These are phyloP conservation scores for Physcomitrium patens DNA, from an alignment of 225 moss, liverwort and hornwort genomes.

Conservation along the genomic window DNA sequence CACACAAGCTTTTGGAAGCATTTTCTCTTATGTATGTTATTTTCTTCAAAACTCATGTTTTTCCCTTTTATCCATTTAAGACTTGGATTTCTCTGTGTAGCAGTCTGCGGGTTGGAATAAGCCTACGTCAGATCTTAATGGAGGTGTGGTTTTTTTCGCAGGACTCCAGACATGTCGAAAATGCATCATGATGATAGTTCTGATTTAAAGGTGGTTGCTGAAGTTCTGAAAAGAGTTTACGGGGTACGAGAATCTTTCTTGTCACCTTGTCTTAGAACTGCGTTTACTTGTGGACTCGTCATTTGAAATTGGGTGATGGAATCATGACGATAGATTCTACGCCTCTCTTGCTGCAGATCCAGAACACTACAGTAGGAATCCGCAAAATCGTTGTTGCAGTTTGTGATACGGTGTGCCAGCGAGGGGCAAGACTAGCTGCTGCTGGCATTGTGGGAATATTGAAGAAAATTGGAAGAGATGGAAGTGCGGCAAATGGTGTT, in stretches of 20 bases:
- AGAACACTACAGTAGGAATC: constrained; percentile 52
- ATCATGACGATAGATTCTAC: not conserved
- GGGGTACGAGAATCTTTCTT: constrained; percentile 42
- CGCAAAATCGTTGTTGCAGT: constrained; percentile 54
- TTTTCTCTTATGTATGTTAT: constrained; percentile 34
- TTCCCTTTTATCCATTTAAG: too few relatives aligned
- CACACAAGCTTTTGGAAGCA: constrained; percentile 54
- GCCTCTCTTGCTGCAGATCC: constrained; percentile 39
- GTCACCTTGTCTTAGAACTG: not conserved
- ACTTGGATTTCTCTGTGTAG: too few relatives aligned
- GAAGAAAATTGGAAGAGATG: too few relatives aligned
- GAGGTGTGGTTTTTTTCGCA: constrained; percentile 20
- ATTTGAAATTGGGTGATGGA: not conserved
- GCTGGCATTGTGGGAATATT: constrained; percentile 42
- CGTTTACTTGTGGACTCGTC: not conserved
- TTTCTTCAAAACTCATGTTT: too few relatives aligned
- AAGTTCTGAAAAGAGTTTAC: constrained; percentile 53
- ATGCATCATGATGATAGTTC: constrained; percentile 60
- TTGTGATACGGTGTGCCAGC: constrained; percentile 64
- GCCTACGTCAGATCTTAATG: not conserved
- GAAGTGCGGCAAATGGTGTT: too few relatives aligned
- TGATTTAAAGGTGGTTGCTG: constrained; percentile 51
- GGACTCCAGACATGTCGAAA: constrained; percentile 68
- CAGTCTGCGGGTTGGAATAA: too few relatives aligned
- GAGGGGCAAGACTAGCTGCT: constrained; percentile 65